These are phyloP conservation scores for Psilocybe cubensis DNA, from an alignment of 768 basidiomycete species.

Conservation along the genomic window DNA sequence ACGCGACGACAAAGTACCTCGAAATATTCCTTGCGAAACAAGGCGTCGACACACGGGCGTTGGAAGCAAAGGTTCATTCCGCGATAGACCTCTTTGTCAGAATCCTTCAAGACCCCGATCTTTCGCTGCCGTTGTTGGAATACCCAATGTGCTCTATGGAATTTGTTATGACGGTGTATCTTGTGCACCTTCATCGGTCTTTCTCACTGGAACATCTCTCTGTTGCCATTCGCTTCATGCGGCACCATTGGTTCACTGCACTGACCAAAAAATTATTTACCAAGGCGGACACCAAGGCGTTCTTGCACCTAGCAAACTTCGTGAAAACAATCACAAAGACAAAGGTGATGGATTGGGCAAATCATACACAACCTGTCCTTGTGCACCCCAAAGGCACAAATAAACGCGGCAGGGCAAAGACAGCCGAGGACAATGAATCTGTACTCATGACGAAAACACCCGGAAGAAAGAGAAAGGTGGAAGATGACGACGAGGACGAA, in stretches of 20 bases:
- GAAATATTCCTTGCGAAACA: slow-evolving; percentile 26
- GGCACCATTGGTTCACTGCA: slow-evolving; percentile 4
- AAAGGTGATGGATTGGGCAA: neutral
- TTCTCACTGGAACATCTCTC: slow-evolving; percentile 45
- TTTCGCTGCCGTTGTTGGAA: slow-evolving; percentile 19
- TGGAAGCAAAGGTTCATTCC: neutral
- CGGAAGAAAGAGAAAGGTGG: neutral
- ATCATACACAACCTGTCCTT: too few species aligned
- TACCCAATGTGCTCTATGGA: slow-evolving; percentile 20
- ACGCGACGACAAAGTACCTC: slow-evolving; percentile 24
- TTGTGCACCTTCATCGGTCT: slow-evolving; percentile 42
- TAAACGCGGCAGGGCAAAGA: too few species aligned
- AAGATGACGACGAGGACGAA: neutral
- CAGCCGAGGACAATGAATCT: too few species aligned
- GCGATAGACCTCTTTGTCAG: slow-evolving; percentile 26
- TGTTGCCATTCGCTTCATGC: slow-evolving; percentile 41
- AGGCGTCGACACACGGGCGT: neutral
- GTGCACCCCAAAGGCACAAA: too few species aligned
- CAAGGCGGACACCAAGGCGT: slow-evolving; percentile 8
- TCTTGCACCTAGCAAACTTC: slow-evolving; percentile 21
- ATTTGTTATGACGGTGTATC: slow-evolving; percentile 42
- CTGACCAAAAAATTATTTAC: slow-evolving; percentile 3
- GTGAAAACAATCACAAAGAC: slow-evolving; percentile 21
- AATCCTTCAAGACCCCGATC: slow-evolving; percentile 12
- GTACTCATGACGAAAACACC: too few species aligned